Conservation (phyloP, 1,284 basidiomycete species). For the Caloboletus inedulis region DNA sequence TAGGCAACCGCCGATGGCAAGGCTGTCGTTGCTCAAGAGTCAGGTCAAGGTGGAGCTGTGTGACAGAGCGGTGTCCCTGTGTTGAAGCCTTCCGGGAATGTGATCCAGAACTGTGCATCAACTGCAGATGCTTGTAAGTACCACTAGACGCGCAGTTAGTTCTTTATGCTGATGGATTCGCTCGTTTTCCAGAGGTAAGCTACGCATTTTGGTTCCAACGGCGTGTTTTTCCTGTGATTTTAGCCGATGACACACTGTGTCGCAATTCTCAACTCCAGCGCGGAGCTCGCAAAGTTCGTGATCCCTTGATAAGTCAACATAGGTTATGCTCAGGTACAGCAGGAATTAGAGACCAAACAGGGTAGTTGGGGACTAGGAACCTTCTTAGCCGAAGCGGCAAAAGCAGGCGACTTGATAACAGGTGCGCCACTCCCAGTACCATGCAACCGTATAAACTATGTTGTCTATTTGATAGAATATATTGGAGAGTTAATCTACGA, state of each 20-base stretch:
- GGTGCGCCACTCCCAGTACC: constrained; percentile 29
- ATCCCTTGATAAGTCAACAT: background rate
- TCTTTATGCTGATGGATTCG: background rate
- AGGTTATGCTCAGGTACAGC: constrained; percentile 1
- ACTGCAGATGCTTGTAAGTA: constrained; percentile 30
- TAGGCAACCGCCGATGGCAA: constrained; percentile 37
- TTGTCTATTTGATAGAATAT: constrained; percentile 38
- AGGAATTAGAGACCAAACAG: constrained; percentile 36
- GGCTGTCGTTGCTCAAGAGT: constrained; percentile 41
- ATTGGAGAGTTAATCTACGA: constrained; percentile 40
- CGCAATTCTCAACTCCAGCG: constrained; percentile 33
- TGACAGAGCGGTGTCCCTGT: constrained; percentile 38
- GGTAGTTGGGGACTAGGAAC: constrained; percentile 43
- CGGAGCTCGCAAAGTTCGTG: constrained; percentile 25
- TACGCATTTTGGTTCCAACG: background rate
- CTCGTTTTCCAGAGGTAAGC: constrained; percentile 26
- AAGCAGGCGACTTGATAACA: constrained; percentile 34
- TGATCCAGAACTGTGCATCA: constrained; percentile 36
- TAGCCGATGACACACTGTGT: constrained; percentile 26
- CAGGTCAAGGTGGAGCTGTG: constrained; percentile 23
- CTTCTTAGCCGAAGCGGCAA: constrained; percentile 37
- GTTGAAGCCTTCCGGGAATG: constrained; percentile 38
- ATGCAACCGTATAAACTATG: background rate
- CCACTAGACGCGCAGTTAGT: background rate
- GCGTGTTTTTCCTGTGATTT: background rate